Evolutionary conservation across 805 yeast species (phyloP), one percentile per base, ranked within the genome.

Genomic region (Suhomyces sp.): DNA sequence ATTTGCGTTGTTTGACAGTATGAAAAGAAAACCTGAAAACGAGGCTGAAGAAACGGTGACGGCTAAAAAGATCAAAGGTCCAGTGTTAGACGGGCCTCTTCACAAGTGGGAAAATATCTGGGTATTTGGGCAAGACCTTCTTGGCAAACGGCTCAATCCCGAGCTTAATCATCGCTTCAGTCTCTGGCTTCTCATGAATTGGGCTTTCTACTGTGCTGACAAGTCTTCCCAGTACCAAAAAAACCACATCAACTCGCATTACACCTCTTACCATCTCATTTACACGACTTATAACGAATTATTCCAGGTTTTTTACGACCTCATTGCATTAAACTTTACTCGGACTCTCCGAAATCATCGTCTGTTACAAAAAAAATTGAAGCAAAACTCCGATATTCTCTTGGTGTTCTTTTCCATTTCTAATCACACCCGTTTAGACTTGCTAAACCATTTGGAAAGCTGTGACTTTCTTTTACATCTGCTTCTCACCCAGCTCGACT

Each of bases 181-280:
- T 39, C 10, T 73, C 5, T 71, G 76, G 76, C 50, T 57, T 12
- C 50, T 73, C 31, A 47, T 71, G 10, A 61, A 63, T 37, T 74
- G 78, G 78, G 54, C 69, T 9, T 68, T 71, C 45, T 60, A 59
- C 54, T 74, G 78, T 57, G 73, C 74, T 6, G 66, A 66, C 24
- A 50, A 55, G 49, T 59, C 67, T 12, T 52, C 64, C 6, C 54
- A 60, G 39, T 57, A 60, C 48, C 64, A 64, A 49, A 43, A 15
- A 13, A 48, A 49, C 10, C 54, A 58, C 15, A 55, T 58, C 43
- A 58, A 63, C 52, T 59, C 68, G 2, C 10, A 51, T 6, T 51
- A 43, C 33, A 57, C 66, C 1, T 52, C 56, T 29, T 64, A 60
- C 43, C 70, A 67, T 53, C 27, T 45, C 4, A 57, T 69, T n/a